Evolutionary conservation across 2,329 filamentous ascomycete species (phyloP), one percentile per base, ranked within the genome.

Genomic region (Exutisphaerella laricina): DNA sequence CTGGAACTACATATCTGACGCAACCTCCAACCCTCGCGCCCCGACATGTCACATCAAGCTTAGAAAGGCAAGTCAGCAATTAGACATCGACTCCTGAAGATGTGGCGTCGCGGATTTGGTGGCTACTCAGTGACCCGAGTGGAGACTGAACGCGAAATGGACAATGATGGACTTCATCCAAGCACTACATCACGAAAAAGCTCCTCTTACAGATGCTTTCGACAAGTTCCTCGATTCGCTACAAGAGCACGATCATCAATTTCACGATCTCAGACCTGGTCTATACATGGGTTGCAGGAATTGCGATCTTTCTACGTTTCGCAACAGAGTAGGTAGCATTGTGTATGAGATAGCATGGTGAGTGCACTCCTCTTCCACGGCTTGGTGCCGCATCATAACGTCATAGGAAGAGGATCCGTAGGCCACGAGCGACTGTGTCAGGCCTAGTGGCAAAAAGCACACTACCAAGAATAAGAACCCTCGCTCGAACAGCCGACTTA

Each of bases 71-170:
- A 40, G 38, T 13, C 29, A 38, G 5, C 35, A 45, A 26, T 37
- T 43, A 6, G 37, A 45, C 21, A 26, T 45, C 3, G 30, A 32
- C 7, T 41, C 39, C 6, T 53, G 50, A 23, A 43, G 16, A 5
- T 53, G 50, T 26, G 41, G 44, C 5, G 35, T 50, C 14, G 45
- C 45, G 4, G 44, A 48, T 14, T 36, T 47, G 25, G 18, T 53
- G 7, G 23, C 32, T 22, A 22, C 34, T 6, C 47, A 48, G 21
- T 48, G 48, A 12, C 41, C 41, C 5, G 39, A 45, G n/a, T 53
- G 50, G 50, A 53, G 45, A 5, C 25, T 43, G 36, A 48, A 50
- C 29, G 49, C 46, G 38, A 22, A 29, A 3, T 51, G 48, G 45
- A 33, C 45, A 3, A 12, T 53, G n/a, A 28, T 39, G 4, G 50